Conservation (phyloP, 2,329 filamentous ascomycete genomes). For the Ceratocystis cacaofunesta region DNA sequence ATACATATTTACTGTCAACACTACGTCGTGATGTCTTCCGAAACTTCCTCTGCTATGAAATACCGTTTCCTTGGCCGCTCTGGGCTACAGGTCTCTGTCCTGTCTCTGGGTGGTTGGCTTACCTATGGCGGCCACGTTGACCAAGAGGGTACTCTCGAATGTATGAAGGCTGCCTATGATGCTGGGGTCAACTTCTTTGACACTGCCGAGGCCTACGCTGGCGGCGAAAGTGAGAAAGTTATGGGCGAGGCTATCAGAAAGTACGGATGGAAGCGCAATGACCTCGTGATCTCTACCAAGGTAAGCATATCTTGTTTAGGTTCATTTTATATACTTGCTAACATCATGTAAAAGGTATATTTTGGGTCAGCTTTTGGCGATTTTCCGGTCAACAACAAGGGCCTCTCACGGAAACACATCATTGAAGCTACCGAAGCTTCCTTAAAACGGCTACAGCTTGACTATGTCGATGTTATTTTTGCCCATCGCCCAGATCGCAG, state of each 20-base stretch:
- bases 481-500: constrained; percentile 53
- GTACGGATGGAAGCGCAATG: constrained; percentile 46
- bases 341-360: constrained; percentile 30
- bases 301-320: constrained; percentile 18
- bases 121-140: constrained; percentile 63
- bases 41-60: constrained; percentile 38
- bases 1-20: background rate
- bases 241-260: constrained; percentile 47
- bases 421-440: constrained; percentile 49
- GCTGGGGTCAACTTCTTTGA: constrained; percentile 50
- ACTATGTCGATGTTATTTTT: constrained; percentile 54
- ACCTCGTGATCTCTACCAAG: constrained; percentile 47
- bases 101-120: constrained; percentile 57
- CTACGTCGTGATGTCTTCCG: constrained; percentile 3
- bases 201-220: constrained; percentile 43
- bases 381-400: constrained; percentile 50
- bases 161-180: constrained; percentile 48
- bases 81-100: constrained; percentile 58
- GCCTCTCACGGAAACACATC: constrained; percentile 54
- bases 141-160: constrained; percentile 33
- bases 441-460: constrained; percentile 42
- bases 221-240: constrained; percentile 46
- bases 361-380: constrained; percentile 47
- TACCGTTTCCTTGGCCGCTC: constrained; percentile 58
- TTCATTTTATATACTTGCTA: background rate